Percentiles rank a stretch among this genome's conserved stretches.
phyloP scores from a whole-genome alignment of 148 eudicot species.

The Heliosperma pusillum region DNA sequence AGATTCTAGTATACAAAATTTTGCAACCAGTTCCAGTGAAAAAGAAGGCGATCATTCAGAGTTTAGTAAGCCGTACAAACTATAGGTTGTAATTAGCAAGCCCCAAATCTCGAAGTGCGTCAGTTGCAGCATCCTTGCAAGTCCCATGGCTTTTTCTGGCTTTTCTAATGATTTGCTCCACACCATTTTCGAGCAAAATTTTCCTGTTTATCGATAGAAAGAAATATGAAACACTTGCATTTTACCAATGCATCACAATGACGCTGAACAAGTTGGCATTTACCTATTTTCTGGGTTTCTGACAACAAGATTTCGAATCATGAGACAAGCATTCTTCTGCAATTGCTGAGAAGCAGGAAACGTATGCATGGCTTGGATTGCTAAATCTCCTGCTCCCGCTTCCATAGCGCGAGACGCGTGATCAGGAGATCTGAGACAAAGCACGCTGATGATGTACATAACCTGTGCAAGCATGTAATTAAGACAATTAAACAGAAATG shows the following conservation, averaged over 20 bases:
- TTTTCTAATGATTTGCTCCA: constrained; percentile 75
- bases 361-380: constrained; percentile 78
- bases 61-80: not conserved
- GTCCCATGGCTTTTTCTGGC: constrained; percentile 62
- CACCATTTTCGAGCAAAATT: constrained; percentile 61
- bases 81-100: constrained; percentile 75
- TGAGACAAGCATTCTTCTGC: constrained; percentile 75
- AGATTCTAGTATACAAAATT: not conserved
- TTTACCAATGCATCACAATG: not conserved
- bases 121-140: constrained; percentile 85
- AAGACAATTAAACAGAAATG: not conserved
- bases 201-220: constrained; percentile 40
- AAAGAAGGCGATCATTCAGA: not conserved
- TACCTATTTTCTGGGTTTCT: constrained; percentile 91
- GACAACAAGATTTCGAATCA: constrained; percentile 90
- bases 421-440: constrained; percentile 79
- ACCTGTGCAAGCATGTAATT: constrained; percentile 38
- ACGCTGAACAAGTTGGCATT: not conserved
- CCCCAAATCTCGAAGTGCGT: constrained; percentile 91
- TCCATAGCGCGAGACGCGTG: constrained; percentile 81
- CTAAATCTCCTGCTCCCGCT: constrained; percentile 98
- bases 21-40: not conserved
- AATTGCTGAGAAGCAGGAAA: constrained; percentile 66
- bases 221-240: not conserved
- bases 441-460: constrained; percentile 67